Evolutionary conservation across 441 rosid genomes (phyloP).

Genomic region (Corymbia calophylla): DNA sequence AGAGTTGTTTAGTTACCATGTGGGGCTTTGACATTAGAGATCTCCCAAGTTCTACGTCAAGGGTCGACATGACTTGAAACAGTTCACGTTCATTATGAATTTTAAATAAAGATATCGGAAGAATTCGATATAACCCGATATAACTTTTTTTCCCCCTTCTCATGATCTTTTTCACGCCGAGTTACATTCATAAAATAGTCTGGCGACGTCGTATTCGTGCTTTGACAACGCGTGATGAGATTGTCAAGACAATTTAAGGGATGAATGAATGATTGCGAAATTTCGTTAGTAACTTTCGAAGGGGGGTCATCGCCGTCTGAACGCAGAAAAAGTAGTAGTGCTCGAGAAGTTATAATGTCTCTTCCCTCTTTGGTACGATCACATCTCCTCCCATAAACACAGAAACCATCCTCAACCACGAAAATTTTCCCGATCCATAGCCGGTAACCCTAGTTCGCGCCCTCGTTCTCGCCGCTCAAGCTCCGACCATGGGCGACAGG

Average conservation of each 20-base stretch:
- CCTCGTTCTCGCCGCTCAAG: not conserved
- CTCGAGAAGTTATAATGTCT: not conserved
- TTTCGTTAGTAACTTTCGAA: not conserved
- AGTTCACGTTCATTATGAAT: not conserved
- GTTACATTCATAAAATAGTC: not conserved
- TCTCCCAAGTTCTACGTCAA: not conserved
- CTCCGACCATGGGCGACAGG: not conserved
- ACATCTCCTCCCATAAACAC: not conserved
- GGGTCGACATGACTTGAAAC: not conserved
- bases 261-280: not conserved
- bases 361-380: not conserved
- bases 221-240: not conserved
- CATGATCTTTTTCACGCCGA: not conserved
- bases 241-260: not conserved
- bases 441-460: not conserved
- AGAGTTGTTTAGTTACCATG: not conserved
- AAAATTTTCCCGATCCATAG: too few relatives aligned
- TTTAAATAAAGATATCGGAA: not conserved
- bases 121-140: not conserved
- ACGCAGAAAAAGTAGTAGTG: not conserved
- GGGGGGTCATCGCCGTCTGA: not conserved
- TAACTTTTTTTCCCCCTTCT: not conserved
- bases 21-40: not conserved
- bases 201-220: too few relatives aligned
- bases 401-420: too few relatives aligned